Base-by-base conservation (phyloP, 2,329 filamentous ascomycete genomes). In the Ophidiomyces ophidiicola region DNA sequence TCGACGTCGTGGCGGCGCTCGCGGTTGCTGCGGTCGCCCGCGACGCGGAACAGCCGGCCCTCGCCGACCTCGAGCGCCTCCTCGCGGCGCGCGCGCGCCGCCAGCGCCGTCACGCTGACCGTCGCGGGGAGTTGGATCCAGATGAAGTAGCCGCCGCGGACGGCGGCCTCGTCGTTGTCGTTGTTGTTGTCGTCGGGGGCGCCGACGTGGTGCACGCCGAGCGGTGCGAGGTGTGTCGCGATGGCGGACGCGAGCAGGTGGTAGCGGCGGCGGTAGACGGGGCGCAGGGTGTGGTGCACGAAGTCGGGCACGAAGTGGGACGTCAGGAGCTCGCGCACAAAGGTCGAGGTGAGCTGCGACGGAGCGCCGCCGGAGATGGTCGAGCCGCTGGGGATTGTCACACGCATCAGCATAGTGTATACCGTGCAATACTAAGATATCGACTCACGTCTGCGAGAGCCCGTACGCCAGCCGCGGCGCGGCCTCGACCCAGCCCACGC, bases 401-500 rank as follows among this genome's bases (percentile, higher is more conserved):
- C 34, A 41, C 17, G 20, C 10, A 29, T 11, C 32, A 11, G 29
- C 29, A 10, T 8, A n/a, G 15, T n/a, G 2, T 11, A 2, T 14
- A 32, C 15, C 29, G 10, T 45, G 46, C 2, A 48, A 47, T 24
- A 47, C n/a, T n/a, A n/a, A n/a, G 46, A 1, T 47, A 45, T n/a
- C 38, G 14, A 52, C 68, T 55, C 64, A 76, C 71, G 63, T 66
- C 59, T 78, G 70, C 28, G 68, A 70, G n/a, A 78, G 57, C 8
- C 70, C 74, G 51, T 68, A 69, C 3, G 70, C 69, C 41, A 82
- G 61, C 49, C 72, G 76, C 37, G 69, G 64, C 4, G 76, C 78
- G 0, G 72, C 80, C 56, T 94, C 85, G 1, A 78, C 74, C 87
- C 87, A 96, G n/a, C 88, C 88, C 0, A 82, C 87, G 8, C 88